Evolutionary conservation across 108 stramenopile genomes (phyloP).

Genomic region (Cyclotella baltica): DNA sequence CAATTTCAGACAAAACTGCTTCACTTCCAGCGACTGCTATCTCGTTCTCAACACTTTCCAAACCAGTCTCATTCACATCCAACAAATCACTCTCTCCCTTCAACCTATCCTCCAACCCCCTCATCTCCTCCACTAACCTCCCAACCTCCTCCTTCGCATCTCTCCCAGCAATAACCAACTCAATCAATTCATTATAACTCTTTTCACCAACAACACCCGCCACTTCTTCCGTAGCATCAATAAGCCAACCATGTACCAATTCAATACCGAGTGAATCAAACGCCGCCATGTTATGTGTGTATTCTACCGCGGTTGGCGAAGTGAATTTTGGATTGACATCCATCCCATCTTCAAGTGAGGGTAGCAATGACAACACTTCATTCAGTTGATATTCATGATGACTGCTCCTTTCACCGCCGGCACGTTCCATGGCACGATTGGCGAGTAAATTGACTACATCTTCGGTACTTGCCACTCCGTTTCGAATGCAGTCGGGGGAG

Average conservation of each 20-base stretch:
- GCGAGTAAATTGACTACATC: conserved; percentile 82
- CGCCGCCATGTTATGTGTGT: conserved; percentile 83
- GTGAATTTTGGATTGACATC: conserved; percentile 97
- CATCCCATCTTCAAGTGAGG: conserved; percentile 91
- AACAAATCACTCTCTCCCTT: not conserved
- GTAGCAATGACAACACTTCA: conserved; percentile 85
- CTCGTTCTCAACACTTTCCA: too few species aligned
- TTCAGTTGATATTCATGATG: conserved; percentile 72
- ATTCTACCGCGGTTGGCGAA: conserved; percentile 83
- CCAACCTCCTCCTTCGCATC: conserved; percentile 59
- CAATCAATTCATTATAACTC: conserved; percentile 95
- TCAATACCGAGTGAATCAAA: conserved; percentile 91
- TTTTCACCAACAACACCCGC: conserved; percentile 54
- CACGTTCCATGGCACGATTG: conserved; percentile 52
- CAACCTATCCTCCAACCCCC: conserved; percentile 2
- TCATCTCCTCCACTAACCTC: conserved; percentile 14
- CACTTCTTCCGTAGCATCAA: conserved; percentile 80
- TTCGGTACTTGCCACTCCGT: conserved; percentile 71
- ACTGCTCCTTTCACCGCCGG: conserved; percentile 10
- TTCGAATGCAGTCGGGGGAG: conserved; percentile 61
- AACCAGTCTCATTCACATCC: too few species aligned
- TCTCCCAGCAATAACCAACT: conserved; percentile 80
- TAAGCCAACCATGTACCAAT: conserved; percentile 97
- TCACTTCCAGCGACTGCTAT: too few species aligned
- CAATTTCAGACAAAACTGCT: too few species aligned